Evolutionary conservation across 768 basidiomycete species (phyloP).

Genomic region (Podaxis sp.): DNA sequence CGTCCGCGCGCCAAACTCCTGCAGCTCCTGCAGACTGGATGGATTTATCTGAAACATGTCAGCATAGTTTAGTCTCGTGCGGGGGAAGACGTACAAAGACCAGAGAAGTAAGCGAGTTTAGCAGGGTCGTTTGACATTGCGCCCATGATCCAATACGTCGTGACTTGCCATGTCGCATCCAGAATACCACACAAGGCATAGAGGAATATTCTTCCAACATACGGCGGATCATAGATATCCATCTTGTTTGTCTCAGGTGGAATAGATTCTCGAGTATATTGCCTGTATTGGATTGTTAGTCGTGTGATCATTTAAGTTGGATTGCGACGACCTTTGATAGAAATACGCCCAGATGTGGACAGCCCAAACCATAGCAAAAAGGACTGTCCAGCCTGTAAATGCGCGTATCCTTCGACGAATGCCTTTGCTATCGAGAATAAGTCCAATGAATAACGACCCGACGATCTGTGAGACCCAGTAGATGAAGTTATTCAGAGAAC

Average conservation of each 20-base stretch:
- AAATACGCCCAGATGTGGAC: constrained; percentile 77
- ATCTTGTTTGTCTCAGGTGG: constrained; percentile 42
- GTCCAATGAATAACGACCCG: constrained; percentile 69
- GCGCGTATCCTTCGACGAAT: constrained; percentile 69
- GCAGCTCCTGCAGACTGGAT: constrained; percentile 78
- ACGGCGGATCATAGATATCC: constrained; percentile 57
- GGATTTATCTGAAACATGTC: constrained; percentile 52
- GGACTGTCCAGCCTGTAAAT: constrained; percentile 62
- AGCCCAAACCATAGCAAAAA: constrained; percentile 62
- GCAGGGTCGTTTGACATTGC: constrained; percentile 82
- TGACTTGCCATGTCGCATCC: constrained; percentile 86
- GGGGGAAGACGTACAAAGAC: constrained; percentile 61
- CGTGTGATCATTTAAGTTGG: not conserved
- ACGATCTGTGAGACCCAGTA: constrained; percentile 82
- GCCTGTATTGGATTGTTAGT: constrained; percentile 25
- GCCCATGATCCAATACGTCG: constrained; percentile 81
- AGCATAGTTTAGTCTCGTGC: not conserved
- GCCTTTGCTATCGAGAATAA: constrained; percentile 56
- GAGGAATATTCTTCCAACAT: constrained; percentile 54
- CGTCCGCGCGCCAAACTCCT: constrained; percentile 72
- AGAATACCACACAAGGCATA: constrained; percentile 74
- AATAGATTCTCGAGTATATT: constrained; percentile 57
- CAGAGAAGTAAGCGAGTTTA: constrained; percentile 77
- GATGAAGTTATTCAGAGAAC: constrained; percentile 72
- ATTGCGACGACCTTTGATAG: constrained; percentile 61